A percentile compares a stretch with the other conserved stretches of the same genome.
phyloP scores from a whole-genome alignment of 352 stramenopile species.

The Globisporangium cylindrosporum region DNA sequence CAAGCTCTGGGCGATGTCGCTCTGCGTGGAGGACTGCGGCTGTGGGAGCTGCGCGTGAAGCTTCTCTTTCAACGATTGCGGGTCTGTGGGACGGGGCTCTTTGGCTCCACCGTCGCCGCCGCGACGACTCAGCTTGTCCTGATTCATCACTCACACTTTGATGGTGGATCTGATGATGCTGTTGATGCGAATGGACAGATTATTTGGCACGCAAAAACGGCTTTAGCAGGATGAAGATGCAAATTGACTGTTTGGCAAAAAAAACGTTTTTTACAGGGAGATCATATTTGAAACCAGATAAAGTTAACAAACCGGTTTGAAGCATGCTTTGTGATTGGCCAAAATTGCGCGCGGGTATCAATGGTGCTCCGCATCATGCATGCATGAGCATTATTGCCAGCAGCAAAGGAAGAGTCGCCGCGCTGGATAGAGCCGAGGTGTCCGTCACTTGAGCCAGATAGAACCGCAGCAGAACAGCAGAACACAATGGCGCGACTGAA shows the following conservation, averaged over 20 bases:
- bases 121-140: slow-evolving; percentile 15
- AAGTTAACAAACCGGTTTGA: not conserved
- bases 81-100: not conserved
- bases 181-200: not conserved
- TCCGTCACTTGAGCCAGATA: not conserved
- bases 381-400: not conserved
- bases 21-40: slow-evolving; percentile 1
- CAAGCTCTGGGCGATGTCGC: slow-evolving; percentile 13
- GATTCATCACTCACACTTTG: slow-evolving; percentile 4
- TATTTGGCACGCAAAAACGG: too few species aligned
- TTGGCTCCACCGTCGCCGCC: not conserved
- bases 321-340: not conserved
- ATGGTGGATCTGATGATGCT: not conserved
- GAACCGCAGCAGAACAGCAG: not conserved
- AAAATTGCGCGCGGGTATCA: slow-evolving; percentile 10
- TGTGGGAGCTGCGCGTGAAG: not conserved
- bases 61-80: not conserved
- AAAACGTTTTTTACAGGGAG: too few species aligned
- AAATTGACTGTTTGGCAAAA: too few species aligned
- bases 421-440: not conserved
- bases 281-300: too few species aligned
- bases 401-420: slow-evolving; percentile 14
- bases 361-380: slow-evolving; percentile 9
- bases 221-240: too few species aligned
- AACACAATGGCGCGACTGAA: slow-evolving; percentile 57